A percentile compares a stretch with the other conserved stretches of the same genome.
phyloP scores from a whole-genome alignment of 345 rosid species.

The Murraya paniculata region DNA sequence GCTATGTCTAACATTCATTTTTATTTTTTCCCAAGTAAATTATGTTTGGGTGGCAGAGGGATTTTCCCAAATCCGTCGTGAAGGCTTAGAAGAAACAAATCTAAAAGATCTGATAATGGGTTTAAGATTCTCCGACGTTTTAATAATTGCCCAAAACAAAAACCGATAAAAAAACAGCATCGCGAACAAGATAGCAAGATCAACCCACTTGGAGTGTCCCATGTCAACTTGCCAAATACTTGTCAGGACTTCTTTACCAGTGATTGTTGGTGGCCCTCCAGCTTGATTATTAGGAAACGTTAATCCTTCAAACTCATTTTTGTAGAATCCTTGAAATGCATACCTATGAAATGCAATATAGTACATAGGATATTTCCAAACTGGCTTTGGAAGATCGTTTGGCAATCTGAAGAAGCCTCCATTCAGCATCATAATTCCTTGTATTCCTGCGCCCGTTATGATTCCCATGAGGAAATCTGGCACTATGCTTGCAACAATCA shows the following conservation, averaged over 20 bases:
- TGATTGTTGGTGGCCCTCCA: conserved; percentile 8
- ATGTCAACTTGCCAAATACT: conserved; percentile 31
- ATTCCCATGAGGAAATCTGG: conserved; percentile 60
- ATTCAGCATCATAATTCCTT: conserved; percentile 46
- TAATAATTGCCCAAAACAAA: conserved; percentile 28
- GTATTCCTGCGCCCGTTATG: conserved; percentile 50
- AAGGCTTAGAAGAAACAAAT: not conserved
- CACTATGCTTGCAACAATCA: conserved; percentile 51
- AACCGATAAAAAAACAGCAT: conserved; percentile 32
- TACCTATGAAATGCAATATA: conserved; percentile 34
- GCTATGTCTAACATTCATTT: too few relatives aligned
- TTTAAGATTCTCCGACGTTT: conserved; percentile 24
- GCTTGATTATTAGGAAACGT: conserved; percentile 22
- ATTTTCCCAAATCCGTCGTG: not conserved
- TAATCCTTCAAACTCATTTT: conserved; percentile 33
- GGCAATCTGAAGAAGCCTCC: conserved; percentile 52
- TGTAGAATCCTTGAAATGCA: conserved; percentile 29
- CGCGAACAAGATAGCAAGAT: conserved; percentile 23
- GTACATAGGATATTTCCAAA: conserved; percentile 48
- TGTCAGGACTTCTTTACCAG: conserved; percentile 33
- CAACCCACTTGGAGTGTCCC: conserved; percentile 36
- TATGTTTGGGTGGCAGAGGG: not conserved
- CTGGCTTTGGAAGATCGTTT: conserved; percentile 37
- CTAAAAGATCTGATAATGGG: conserved; percentile 17
- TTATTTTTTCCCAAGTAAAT: not conserved